Conservation (phyloP, 2,329 filamentous ascomycete genomes). For the Pseudovirgaria hyperparasitica region DNA sequence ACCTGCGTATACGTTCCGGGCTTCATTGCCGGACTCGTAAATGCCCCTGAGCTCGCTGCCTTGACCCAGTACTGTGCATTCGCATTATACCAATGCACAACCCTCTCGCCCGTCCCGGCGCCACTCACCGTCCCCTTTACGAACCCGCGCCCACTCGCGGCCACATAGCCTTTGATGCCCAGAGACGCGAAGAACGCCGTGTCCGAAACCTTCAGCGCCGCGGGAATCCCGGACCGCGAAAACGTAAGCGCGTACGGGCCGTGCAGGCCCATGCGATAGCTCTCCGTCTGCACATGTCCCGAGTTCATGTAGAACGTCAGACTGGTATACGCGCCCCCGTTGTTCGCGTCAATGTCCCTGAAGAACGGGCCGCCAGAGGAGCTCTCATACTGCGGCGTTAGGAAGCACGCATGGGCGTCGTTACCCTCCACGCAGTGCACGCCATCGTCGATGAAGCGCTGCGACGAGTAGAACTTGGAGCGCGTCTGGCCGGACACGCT, state of each 20-base stretch:
- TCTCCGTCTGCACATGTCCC: constrained; percentile 45
- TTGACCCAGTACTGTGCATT: constrained; percentile 54
- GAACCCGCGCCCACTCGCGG: constrained; percentile 42
- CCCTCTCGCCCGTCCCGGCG: constrained; percentile 35
- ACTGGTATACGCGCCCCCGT: constrained; percentile 42
- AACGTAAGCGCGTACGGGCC: constrained; percentile 53
- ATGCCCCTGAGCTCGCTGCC: constrained; percentile 40
- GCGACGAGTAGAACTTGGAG: constrained; percentile 57
- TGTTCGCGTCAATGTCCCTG: constrained; percentile 52
- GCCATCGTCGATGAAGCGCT: constrained; percentile 57
- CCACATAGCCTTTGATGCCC: constrained; percentile 44
- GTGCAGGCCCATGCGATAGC: constrained; percentile 49
- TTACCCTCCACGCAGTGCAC: constrained; percentile 45
- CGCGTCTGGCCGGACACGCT: constrained; percentile 49
- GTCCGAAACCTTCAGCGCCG: constrained; percentile 29
- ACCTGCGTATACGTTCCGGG: constrained; percentile 57
- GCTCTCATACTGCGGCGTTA: constrained; percentile 43
- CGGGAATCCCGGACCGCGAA: constrained; percentile 44
- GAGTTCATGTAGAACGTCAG: constrained; percentile 61
- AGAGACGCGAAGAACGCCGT: constrained; percentile 48
- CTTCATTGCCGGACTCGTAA: constrained; percentile 54
- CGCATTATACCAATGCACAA: constrained; percentile 53
- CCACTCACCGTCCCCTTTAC: constrained; percentile 50
- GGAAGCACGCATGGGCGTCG: constrained; percentile 45
- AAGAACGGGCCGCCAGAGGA: constrained; percentile 53